Evolutionary conservation across 179 eudicot genomes (phyloP).

Genomic region (Pouteria campechiana): DNA sequence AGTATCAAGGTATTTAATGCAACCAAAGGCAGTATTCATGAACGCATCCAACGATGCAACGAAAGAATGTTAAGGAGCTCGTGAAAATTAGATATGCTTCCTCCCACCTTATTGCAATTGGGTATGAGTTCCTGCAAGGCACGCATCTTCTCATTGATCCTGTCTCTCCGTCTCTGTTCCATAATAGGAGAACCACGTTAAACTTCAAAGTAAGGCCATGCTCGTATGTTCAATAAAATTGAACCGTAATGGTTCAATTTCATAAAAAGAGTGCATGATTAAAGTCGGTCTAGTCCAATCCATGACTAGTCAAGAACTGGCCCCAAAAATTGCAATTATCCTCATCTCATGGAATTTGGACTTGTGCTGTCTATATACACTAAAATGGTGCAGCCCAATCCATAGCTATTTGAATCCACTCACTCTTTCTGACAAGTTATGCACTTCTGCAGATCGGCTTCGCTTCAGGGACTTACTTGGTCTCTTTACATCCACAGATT

Average conservation of each 20-base stretch:
- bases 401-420: no score
- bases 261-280: not conserved
- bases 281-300: no score
- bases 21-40: no score
- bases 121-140: constrained; percentile 87
- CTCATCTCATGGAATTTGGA: no score
- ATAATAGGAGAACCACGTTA: not conserved
- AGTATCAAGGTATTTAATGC: no score
- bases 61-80: not conserved
- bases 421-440: constrained; percentile 90
- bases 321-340: no score
- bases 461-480: constrained; percentile 50
- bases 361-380: no score
- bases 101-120: constrained; percentile 70
- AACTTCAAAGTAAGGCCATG: not conserved
- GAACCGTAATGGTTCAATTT: not conserved
- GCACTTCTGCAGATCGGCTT: constrained; percentile 84
- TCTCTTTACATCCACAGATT: constrained; percentile 53
- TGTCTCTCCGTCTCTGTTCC: constrained; percentile 77
- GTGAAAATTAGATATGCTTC: not conserved
- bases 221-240: no score
- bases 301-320: no score
- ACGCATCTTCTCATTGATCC: constrained; percentile 90
- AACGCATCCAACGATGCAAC: no score
- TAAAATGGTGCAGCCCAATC: no score